A percentile compares a stretch with the other conserved stretches of the same genome.
These are phyloP conservation scores for Lophiotrema nucula DNA, from an alignment of 495 filamentous ascomycete species.

Conservation along the genomic window DNA sequence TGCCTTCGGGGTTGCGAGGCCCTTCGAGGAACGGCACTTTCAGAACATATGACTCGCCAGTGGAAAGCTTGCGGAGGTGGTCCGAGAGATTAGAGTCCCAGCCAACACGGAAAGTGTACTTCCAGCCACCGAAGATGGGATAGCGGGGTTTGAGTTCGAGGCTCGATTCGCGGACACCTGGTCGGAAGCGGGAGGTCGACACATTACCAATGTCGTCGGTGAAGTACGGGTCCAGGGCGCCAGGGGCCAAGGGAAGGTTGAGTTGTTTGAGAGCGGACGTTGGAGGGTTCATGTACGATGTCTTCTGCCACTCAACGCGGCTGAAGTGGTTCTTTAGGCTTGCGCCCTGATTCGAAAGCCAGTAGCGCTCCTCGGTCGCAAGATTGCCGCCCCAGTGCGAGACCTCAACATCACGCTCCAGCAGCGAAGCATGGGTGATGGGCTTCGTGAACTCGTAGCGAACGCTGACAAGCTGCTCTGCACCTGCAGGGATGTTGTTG, in stretches of 20 bases:
- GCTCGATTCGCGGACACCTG: constrained; percentile 70
- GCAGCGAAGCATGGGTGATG: constrained; percentile 66
- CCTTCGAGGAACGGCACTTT: constrained; percentile 96
- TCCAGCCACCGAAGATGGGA: constrained; percentile 95
- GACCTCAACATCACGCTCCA: constrained; percentile 90
- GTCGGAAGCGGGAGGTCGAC: constrained; percentile 85
- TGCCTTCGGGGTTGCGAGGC: constrained; percentile 75
- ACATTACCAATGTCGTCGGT: constrained; percentile 97
- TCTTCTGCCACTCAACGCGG: constrained; percentile 77
- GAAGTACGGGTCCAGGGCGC: constrained; percentile 84
- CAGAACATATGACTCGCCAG: constrained; percentile 70
- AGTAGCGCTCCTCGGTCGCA: constrained; percentile 91
- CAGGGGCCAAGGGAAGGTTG: constrained; percentile 71
- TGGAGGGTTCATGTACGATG: constrained; percentile 71
- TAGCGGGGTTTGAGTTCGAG: constrained; percentile 91
- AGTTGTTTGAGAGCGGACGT: constrained; percentile 79
- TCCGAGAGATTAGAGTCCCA: constrained; percentile 83
- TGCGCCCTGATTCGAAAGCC: constrained; percentile 80
- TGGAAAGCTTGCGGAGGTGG: constrained; percentile 64
- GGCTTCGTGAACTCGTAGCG: constrained; percentile 97
- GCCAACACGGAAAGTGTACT: constrained; percentile 90
- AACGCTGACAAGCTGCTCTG: constrained; percentile 66
- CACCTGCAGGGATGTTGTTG: constrained; percentile 69
- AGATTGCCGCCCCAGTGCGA: constrained; percentile 98
- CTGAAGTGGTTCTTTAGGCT: constrained; percentile 80